phyloP scores from a whole-genome alignment of 2,329 filamentous ascomycete species.

The Cordyceps pruinosa region DNA sequence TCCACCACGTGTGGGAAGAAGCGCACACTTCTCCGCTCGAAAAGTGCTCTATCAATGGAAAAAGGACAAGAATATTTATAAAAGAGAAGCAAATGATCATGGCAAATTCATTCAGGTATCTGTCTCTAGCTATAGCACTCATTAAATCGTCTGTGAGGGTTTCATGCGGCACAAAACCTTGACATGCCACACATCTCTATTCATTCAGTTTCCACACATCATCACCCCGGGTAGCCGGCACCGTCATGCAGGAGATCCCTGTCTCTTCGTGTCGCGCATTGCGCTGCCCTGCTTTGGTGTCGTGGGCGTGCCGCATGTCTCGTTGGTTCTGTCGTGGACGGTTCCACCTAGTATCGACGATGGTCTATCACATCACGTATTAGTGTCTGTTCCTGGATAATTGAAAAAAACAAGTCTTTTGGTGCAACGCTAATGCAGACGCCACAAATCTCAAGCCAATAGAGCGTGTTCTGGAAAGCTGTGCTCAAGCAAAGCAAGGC shows the following conservation, averaged over 20 bases:
- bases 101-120: conserved; percentile 7
- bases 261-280: neutral
- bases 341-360: conserved; percentile 17
- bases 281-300: neutral
- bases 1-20: neutral
- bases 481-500: neutral
- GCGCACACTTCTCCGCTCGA: no score
- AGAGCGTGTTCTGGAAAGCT: neutral
- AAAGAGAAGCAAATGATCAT: neutral
- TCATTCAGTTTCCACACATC: neutral
- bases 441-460: conserved; percentile 4
- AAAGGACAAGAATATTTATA: no score
- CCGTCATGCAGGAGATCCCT: conserved; percentile 1
- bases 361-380: conserved; percentile 18
- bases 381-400: conserved; percentile 7
- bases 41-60: no score
- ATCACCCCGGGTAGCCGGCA: conserved; percentile 2
- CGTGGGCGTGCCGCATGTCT: neutral
- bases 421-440: conserved; percentile 5
- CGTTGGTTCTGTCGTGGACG: neutral
- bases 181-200: neutral
- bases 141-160: neutral
- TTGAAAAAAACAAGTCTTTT: neutral
- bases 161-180: neutral
- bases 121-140: neutral